Conservation (phyloP, 352 stramenopile genomes). For the Globisporangium polare region DNA sequence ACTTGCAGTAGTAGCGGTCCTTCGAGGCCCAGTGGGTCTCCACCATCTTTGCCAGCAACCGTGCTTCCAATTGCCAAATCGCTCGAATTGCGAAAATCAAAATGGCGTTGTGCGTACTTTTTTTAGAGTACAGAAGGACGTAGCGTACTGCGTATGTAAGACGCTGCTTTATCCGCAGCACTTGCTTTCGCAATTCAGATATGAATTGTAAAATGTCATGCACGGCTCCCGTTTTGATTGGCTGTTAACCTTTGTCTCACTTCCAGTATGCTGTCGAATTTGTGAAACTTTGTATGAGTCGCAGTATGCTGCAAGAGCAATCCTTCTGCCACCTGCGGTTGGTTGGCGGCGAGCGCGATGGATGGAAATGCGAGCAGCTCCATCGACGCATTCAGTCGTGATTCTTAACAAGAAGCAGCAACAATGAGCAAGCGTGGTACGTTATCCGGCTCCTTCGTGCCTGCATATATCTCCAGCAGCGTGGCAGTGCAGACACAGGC, state of each 20-base stretch:
- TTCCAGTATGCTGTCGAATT: too few species aligned
- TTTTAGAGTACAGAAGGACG: neutral
- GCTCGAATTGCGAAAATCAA: neutral
- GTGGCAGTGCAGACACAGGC: neutral
- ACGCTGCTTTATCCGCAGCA: too few species aligned
- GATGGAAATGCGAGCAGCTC: neutral
- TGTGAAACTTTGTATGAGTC: too few species aligned
- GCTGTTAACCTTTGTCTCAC: too few species aligned
- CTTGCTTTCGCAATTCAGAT: neutral
- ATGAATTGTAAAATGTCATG: too few species aligned
- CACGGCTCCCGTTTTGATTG: too few species aligned
- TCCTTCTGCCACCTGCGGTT: too few species aligned
- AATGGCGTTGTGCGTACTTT: neutral
- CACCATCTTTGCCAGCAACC: constrained; percentile 28
- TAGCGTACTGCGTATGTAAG: too few species aligned
- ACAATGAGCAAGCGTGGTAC: constrained; percentile 82
- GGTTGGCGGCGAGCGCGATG: constrained; percentile 18
- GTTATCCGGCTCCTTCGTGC: constrained; percentile 17
- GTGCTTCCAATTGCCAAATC: neutral
- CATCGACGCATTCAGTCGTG: constrained; percentile 43
- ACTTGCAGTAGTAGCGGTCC: constrained; percentile 83
- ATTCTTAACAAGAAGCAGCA: constrained; percentile 83
- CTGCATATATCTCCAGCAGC: neutral
- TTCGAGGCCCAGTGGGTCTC: constrained; percentile 67
- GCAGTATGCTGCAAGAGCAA: too few species aligned